phyloP scores from a whole-genome alignment of 2,329 filamentous ascomycete species.

The Colletotrichum paranaense region DNA sequence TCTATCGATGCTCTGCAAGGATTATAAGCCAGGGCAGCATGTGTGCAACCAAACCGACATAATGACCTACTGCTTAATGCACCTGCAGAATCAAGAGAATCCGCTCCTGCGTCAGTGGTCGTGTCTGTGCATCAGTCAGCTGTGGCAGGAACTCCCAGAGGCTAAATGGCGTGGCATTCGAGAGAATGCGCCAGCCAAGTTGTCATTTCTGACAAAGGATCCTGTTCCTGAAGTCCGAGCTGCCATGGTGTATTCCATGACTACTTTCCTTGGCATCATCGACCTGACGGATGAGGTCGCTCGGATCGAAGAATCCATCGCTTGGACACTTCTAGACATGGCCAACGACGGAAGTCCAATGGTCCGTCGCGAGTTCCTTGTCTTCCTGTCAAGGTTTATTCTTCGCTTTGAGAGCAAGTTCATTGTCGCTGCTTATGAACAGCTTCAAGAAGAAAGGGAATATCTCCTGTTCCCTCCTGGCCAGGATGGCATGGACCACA shows the following conservation, averaged over 20 bases:
- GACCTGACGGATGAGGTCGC: conserved; percentile 92
- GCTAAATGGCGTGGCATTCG: conserved; percentile 97
- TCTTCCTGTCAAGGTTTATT: conserved; percentile 94
- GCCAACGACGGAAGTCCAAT: conserved; percentile 93
- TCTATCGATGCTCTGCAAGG: conserved; percentile 95
- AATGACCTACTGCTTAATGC: conserved; percentile 86
- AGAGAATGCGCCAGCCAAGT: conserved; percentile 83
- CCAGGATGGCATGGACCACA: conserved; percentile 68
- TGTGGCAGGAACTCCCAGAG: conserved; percentile 91
- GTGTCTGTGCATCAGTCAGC: conserved; percentile 92
- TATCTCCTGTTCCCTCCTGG: conserved; percentile 68
- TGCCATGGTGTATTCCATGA: conserved; percentile 92
- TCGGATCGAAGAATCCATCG: conserved; percentile 89
- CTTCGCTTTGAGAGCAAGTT: conserved; percentile 93
- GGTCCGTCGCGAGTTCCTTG: conserved; percentile 91
- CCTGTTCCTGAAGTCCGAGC: conserved; percentile 92
- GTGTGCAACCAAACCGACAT: conserved; percentile 93
- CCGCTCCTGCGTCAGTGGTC: conserved; percentile 94
- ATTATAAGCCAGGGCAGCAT: conserved; percentile 89
- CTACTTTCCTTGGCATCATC: conserved; percentile 92
- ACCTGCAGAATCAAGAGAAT: conserved; percentile 88
- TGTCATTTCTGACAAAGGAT: conserved; percentile 85
- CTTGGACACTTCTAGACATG: conserved; percentile 90
- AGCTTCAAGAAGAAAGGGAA: conserved; percentile 85
- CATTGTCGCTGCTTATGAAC: conserved; percentile 90